phyloP scores from a whole-genome alignment of 129 eudicot species.

The Sambucus nigra region DNA sequence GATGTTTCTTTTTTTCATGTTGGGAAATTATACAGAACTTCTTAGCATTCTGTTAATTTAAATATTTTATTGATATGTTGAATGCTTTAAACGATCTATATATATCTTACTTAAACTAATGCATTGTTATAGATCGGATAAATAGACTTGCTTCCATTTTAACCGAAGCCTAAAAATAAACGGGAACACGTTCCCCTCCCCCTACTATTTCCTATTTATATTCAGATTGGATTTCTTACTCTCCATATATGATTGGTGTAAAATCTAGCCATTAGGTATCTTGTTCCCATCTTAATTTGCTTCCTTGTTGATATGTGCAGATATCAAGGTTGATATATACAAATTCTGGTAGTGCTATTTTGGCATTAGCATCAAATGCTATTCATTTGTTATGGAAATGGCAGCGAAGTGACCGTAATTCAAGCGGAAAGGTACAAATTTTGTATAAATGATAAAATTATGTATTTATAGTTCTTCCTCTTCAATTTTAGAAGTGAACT shows the following conservation, averaged over 20 bases:
- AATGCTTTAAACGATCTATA: too few species aligned
- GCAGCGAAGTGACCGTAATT: conserved; percentile 67
- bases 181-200: too few species aligned
- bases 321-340: conserved; percentile 85
- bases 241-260: background rate
- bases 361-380: conserved; percentile 83
- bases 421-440: conserved; percentile 55
- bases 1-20: background rate
- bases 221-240: too few species aligned
- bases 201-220: too few species aligned
- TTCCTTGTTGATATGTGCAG: conserved; percentile 23
- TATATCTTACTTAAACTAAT: background rate
- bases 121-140: background rate
- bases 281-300: background rate
- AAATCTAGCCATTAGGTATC: background rate
- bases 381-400: conserved; percentile 88
- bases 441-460: background rate
- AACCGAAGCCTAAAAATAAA: too few species aligned
- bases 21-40: background rate
- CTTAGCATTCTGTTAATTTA: background rate
- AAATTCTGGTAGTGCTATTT: conserved; percentile 65
- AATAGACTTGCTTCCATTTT: too few species aligned
- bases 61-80: background rate
- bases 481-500: background rate
- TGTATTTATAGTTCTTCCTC: background rate